Evolutionary conservation across 2,329 filamentous ascomycete genomes (phyloP), one percentile per base, ranked within the genome.

Genomic region (Hortaea sp.): DNA sequence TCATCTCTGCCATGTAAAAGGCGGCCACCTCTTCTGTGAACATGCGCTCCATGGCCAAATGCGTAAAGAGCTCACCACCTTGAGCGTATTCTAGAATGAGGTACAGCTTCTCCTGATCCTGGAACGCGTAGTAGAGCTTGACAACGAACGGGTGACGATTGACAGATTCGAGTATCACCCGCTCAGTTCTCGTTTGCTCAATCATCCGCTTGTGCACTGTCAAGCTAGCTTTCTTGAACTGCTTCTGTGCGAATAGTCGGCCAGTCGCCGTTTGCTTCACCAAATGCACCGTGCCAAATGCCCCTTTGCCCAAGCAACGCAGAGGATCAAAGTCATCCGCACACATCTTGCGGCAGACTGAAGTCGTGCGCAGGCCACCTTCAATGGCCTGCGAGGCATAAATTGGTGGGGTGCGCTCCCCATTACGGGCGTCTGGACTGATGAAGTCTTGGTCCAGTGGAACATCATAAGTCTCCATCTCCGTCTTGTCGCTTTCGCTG

Each of bases 1-100:
- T 81, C 81, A 98, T 94, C 69, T 98, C 89, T 0, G 88, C 94
- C 86, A 97, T 94, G 75, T 98, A 98, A 67, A 97, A 98, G 1
- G 89, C 87, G 0, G 90, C 85, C 1, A 84, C 84, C 11, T 85
- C 76, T 68, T 97, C 90, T 10, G 84, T 77, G 57, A 98, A 97
- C 86, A 97, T 97, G 65, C 88, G 86, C 65, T 97, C 89, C 54
- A 88, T 84, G 49, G 82, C 87, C 28, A 98, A 76, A 61, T 97
- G 90, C n/a, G 86, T 88, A 64, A 98, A 98, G 5, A 98, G 76
- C 68, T 98, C 94, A 47, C 94, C 92, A 34, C 94, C 94, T 65
- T 95, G 87, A 5, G 92, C 92, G 65, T 98, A 98, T 69, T 98
- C 90, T 27, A 98, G 79, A 55, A 98, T 97, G 40, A 98, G 74